A percentile compares a stretch with the other conserved stretches of the same genome.
These are phyloP conservation scores for Dendrothele bispora DNA, from an alignment of 768 basidiomycete species.

Conservation along the genomic window DNA sequence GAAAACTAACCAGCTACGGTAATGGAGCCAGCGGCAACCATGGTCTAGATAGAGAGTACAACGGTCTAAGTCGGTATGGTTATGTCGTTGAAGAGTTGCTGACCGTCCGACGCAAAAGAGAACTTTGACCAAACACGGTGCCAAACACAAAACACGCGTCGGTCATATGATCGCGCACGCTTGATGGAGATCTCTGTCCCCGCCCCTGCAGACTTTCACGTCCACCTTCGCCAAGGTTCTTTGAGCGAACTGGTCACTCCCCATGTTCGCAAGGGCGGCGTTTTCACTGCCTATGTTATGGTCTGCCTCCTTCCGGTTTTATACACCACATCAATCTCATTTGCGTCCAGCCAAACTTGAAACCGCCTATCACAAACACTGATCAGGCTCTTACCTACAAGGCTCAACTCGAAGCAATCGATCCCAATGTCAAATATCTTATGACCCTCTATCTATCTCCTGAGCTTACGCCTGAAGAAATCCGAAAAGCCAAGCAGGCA, in stretches of 20 bases:
- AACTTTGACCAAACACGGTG: conserved; percentile 11
- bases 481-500: conserved; percentile 81
- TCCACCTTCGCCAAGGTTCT: conserved; percentile 89
- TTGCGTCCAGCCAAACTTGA: conserved; percentile 82
- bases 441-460: conserved; percentile 97
- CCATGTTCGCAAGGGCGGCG: conserved; percentile 88
- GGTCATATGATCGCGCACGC: conserved; percentile 30
- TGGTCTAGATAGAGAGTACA: conserved; percentile 20
- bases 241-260: conserved; percentile 84
- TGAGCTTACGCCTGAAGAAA: conserved; percentile 86
- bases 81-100: too few relatives aligned
- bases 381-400: conserved; percentile 83
- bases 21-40: conserved; percentile 87
- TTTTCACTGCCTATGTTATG: conserved; percentile 95
- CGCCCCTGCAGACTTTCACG: conserved; percentile 92
- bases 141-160: conserved; percentile 27
- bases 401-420: conserved; percentile 68
- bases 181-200: conserved; percentile 44
- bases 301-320: conserved; percentile 40
- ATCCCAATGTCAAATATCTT: conserved; percentile 79
- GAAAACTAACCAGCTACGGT: conserved; percentile 70
- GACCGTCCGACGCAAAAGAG: background rate
- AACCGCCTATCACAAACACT: conserved; percentile 83
- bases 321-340: conserved; percentile 9
- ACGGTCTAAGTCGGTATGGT: conserved; percentile 2